phyloP scores from a whole-genome alignment of 2,329 filamentous ascomycete species.

The Geoglossum cookeanum region DNA sequence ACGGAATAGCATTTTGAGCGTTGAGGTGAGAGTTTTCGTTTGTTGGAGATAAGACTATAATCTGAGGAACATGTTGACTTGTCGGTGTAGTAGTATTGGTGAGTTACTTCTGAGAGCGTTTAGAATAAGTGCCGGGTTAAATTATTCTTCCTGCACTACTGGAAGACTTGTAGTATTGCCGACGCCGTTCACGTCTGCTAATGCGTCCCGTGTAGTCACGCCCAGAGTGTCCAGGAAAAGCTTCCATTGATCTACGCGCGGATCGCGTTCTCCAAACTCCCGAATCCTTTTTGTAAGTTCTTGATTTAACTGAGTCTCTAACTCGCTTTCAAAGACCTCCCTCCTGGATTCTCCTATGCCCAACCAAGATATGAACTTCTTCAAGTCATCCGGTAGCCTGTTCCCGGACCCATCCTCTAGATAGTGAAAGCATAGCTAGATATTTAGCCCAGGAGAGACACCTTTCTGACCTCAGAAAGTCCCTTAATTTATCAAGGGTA shows the following conservation, averaged over 20 bases:
- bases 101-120: background rate
- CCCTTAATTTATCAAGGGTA: background rate
- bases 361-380: background rate
- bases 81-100: background rate
- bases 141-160: background rate
- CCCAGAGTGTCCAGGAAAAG: background rate
- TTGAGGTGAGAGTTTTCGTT: background rate
- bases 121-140: background rate
- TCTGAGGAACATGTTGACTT: background rate
- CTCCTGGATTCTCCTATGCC: background rate
- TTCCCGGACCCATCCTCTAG: background rate
- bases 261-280: background rate
- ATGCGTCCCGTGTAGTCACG: no score
- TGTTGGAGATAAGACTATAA: background rate
- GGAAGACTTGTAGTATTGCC: background rate
- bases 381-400: background rate
- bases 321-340: background rate
- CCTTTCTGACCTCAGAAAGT: background rate
- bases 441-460: background rate
- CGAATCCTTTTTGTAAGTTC: background rate
- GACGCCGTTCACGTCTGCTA: background rate
- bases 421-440: background rate
- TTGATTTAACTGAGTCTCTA: background rate
- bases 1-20: background rate
- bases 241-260: background rate